Evolutionary conservation across 2,329 filamentous ascomycete genomes (phyloP), one percentile per base, ranked within the genome.

Genomic region (Penicillium corylophilum): DNA sequence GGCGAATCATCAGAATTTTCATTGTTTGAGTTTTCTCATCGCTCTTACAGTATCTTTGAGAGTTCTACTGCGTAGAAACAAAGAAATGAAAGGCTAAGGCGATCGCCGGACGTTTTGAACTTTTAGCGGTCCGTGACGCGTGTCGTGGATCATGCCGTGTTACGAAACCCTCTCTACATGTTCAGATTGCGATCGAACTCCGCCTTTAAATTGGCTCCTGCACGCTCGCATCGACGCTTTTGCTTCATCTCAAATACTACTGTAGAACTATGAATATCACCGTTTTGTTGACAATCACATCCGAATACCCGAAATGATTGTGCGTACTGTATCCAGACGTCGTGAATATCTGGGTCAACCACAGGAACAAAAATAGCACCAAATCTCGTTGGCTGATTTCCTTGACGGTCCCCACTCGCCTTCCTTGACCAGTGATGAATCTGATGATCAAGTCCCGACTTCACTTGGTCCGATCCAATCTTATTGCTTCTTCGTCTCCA

Each of bases 281-380:
- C 23, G 2, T 41, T 13, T 26, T 26, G 15, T 41, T 41, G 22
- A n/a, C 22, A 41, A 41, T 6, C 24, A 16, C 13, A 15, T 8
- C 39, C 39, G 39, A 16, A 9, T n/a, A 15, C 38, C 38, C 3
- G 7, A n/a, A 24, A 41, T 26, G 2, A 26, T 16, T 24, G 23
- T 41, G 39, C 35, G 35, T 18, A n/a, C n/a, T n/a, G n/a, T n/a
- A 38, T 38, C 35, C 35, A 20, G 18, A 13, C 16, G 15, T 26
- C 23, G 13, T 26, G 20, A 5, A n/a, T 41, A 3, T 23, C 5
- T 26, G 39, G 20, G 22, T 89, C 86, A 18, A 44, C 41, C 24
- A 31, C 10, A 44, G 41, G 24, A 28, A 44, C 28, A 8, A 44
- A 57, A 57, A 57, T 55, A 57, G 35, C 41, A 38, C 12, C 16